These are phyloP conservation scores for Jamesozyma spencerorum DNA, from an alignment of 805 yeast genomes.

Conservation along the genomic window DNA sequence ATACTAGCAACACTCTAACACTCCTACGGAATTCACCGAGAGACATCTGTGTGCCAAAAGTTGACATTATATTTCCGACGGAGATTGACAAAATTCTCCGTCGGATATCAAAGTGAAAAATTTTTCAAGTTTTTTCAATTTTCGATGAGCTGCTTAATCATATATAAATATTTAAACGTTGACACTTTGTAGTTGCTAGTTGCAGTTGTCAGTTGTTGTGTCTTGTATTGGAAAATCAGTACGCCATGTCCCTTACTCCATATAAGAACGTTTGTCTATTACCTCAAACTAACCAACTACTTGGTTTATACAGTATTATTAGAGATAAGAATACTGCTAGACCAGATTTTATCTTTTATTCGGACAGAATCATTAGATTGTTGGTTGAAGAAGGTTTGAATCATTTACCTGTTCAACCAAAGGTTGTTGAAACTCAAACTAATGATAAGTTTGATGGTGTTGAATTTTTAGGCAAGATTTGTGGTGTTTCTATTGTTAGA, in stretches of 20 bases:
- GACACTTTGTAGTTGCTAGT: no score
- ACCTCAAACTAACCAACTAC: constrained; percentile 83
- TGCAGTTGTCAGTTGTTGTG: no score
- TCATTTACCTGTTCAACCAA: constrained; percentile 76
- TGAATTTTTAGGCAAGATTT: constrained; percentile 79
- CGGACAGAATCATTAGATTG: constrained; percentile 88
- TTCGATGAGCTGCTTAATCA: background rate
- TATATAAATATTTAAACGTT: no score
- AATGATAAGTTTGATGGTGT: constrained; percentile 67
- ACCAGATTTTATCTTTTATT: constrained; percentile 89
- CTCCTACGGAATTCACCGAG: background rate
- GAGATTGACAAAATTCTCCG: background rate
- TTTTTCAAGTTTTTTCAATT: background rate
- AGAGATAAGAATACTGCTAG: constrained; percentile 74
- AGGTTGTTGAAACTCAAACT: constrained; percentile 66
- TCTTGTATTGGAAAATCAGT: no score
- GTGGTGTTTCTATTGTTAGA: constrained; percentile 96
- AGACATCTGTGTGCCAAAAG: no score
- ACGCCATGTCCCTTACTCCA: constrained; percentile 26
- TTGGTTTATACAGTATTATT: constrained; percentile 81
- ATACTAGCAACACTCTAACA: background rate
- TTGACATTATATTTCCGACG: background rate
- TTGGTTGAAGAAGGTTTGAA: constrained; percentile 94
- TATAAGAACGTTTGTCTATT: constrained; percentile 51
- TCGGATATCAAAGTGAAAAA: background rate